Evolutionary conservation across 768 basidiomycete genomes (phyloP), one percentile per base, ranked within the genome.

Genomic region (Tylopilus vinaceipallidus): DNA sequence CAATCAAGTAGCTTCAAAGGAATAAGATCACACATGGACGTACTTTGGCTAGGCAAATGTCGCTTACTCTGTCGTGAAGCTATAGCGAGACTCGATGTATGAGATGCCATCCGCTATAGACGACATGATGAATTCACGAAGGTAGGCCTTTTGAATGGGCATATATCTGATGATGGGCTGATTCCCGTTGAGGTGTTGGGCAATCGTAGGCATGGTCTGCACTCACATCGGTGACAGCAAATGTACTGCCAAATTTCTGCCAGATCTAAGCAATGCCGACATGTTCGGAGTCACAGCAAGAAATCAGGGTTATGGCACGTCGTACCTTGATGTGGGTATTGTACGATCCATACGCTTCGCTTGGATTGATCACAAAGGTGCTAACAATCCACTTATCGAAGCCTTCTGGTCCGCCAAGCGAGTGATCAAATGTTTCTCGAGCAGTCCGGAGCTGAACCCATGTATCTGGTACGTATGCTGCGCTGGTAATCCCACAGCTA

Each of bases 41-140:
- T 2, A 16, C 45, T 19, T 27, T 34, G 6, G 26, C 29, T 4
- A 32, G 23, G 13, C 32, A 29, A 37, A 17, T 8, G 23, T 16
- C 16, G 20, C 61, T 45, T 45, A 75, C 75, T 71, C 71, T 37
- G 48, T 30, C 29, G 54, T 62, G 50, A 77, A 77, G 56, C 69
- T 70, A 27, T 74, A 65, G 5, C 75, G 67, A 7, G 71, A 60
- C 54, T 77, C 77, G 19, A 72, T 60, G 50, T 78, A 77, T 8
- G 71, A 73, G 38, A 77, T 72, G 3, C 77, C 76, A 49, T 79
- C 77, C 5, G 65, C 70, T 22, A 78, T 65, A 7, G 70, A 73
- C 24, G 70, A 65, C 32, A 65, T 46, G 52, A 79, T 57, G 54
- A 74, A 73, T 45, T 71, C 56, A 13, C 50, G 54, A 14, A 61